These are phyloP conservation scores for Diospyros kaki DNA, from an alignment of 148 eudicot genomes.

Conservation along the genomic window DNA sequence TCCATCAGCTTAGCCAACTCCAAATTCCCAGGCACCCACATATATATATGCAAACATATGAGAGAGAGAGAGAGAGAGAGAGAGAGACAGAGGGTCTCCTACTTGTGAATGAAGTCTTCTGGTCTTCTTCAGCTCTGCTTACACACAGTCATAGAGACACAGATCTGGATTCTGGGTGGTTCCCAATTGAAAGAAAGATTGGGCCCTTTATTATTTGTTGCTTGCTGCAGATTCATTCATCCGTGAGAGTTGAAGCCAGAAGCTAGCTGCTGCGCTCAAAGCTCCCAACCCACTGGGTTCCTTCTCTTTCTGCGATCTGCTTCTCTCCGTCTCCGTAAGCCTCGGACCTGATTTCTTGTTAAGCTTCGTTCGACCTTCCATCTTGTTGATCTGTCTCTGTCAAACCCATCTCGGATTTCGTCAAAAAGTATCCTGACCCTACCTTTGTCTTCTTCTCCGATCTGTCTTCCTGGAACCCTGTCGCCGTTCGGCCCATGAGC, in stretches of 20 bases:
- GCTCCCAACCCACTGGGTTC: too few relatives aligned
- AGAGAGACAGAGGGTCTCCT: background rate
- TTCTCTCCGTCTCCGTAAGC: background rate
- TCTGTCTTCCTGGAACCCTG: background rate
- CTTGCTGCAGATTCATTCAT: too few relatives aligned
- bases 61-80: background rate
- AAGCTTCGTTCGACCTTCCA: background rate
- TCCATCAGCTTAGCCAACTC: conserved; percentile 7
- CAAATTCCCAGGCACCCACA: background rate
- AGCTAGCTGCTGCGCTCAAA: too few relatives aligned
- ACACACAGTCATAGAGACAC: too few relatives aligned
- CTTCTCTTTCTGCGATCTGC: background rate
- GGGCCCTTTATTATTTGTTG: too few relatives aligned
- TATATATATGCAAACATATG: background rate
- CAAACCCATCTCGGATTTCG: background rate
- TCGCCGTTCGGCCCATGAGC: background rate
- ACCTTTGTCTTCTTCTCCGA: background rate
- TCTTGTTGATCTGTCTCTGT: background rate
- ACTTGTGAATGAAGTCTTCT: background rate
- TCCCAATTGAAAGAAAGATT: too few relatives aligned
- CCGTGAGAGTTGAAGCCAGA: too few relatives aligned
- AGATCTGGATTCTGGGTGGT: too few relatives aligned
- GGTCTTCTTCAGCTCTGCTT: background rate
- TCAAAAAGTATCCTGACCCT: conserved; percentile 1
- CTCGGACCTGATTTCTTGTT: background rate